These are phyloP conservation scores for Talaromyces borbonicus DNA, from an alignment of 495 filamentous ascomycete species.

Conservation along the genomic window DNA sequence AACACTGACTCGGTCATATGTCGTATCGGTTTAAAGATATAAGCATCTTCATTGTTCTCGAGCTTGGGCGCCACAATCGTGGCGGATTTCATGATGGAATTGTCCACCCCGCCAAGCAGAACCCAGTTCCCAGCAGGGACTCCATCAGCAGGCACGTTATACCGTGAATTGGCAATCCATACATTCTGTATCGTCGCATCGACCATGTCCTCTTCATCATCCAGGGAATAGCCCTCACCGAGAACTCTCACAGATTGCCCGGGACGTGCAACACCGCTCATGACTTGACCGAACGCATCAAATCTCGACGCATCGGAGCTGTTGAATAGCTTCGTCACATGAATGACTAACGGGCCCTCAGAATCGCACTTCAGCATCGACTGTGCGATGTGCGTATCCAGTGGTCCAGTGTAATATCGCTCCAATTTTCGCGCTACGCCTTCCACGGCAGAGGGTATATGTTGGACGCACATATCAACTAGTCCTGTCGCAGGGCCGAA, in stretches of 20 bases:
- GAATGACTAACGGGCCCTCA: constrained; percentile 81
- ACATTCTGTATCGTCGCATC: constrained; percentile 79
- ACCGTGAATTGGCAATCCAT: constrained; percentile 88
- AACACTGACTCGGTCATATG: constrained; percentile 97
- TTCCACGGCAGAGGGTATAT: constrained; percentile 79
- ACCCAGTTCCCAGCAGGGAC: constrained; percentile 96
- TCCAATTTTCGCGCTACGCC: constrained; percentile 68
- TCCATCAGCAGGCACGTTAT: constrained; percentile 82
- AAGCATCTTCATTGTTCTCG: constrained; percentile 79
- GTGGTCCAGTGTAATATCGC: constrained; percentile 87
- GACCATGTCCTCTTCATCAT: constrained; percentile 98
- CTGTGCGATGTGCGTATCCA: constrained; percentile 73
- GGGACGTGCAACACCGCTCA: constrained; percentile 84
- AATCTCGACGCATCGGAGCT: constrained; percentile 80
- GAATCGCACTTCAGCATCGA: constrained; percentile 76
- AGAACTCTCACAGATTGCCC: constrained; percentile 81
- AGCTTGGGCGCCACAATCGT: constrained; percentile 78
- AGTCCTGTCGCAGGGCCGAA: constrained; percentile 86
- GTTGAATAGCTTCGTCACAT: constrained; percentile 88
- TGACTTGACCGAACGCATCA: constrained; percentile 78
- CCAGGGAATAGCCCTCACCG: constrained; percentile 89
- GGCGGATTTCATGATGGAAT: constrained; percentile 97
- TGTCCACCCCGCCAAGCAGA: constrained; percentile 82
- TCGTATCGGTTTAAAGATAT: constrained; percentile 85
- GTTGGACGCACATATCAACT: constrained; percentile 88